Base-by-base conservation (phyloP, 108 stramenopile genomes). In the Schizochytrium sp. region DNA sequence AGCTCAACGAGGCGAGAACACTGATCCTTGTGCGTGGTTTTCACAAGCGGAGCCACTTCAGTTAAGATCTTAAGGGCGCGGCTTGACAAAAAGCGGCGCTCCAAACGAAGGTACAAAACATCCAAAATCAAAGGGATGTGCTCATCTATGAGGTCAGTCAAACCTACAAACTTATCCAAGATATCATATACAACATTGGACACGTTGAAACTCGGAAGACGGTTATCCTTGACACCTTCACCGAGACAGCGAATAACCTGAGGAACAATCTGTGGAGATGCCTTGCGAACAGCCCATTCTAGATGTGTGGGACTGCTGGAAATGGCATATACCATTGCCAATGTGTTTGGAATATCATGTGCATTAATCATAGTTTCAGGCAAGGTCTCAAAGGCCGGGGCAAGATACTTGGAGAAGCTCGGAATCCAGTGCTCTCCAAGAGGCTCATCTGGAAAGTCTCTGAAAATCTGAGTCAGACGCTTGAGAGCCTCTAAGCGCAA, bases 51-150 rank as follows among this genome's bases (percentile, higher is more conserved):
- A 7, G 76, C 76, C 38, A 83, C 76, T 10, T 49, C 40, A 10
- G 76, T 55, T 2, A 83, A 38, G 47, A 83, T 83, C 17, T 28
- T 47, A 47, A 83, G 28, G 50, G 47, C 76, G 12, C 76, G 45
- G 76, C 7, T 10, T 2, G 76, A 49, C 13, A 83, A 53, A 40
- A 38, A 49, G 28, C 76, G 76, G 0, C 76, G 76, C 76, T 83
- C 50, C 38, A 83, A 53, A 10, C 76, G 76, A 17, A 83, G 5
- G 76, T 10, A 53, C 12, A 83, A 53, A 47, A 53, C 40, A 40
- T 83, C 76, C 28, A 83, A 40, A n/a, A 83, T n/a, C 8, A 83
- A n/a, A 10, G 76, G 2, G 47, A 83, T 55, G n/a, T 83, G 76
- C n/a, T 47, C 50, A 5, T 17, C 50, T 8, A 83, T 38, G 28